Conservation (phyloP, 2,329 filamentous ascomycete genomes). For the Neofusicoccum umdonicola region DNA sequence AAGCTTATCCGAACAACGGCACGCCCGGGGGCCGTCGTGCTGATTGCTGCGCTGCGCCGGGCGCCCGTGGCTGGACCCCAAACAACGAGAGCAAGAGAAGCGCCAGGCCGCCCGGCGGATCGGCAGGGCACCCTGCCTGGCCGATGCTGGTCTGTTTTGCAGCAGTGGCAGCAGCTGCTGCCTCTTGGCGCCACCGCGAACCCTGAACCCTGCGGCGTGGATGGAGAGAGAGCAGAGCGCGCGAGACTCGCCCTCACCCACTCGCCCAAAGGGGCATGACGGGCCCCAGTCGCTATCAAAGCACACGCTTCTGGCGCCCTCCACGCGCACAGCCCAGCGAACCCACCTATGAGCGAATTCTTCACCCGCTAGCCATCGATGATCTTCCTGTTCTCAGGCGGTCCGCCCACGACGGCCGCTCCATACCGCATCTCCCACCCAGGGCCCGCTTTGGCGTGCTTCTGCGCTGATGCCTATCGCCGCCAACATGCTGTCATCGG, state of each 20-base stretch:
- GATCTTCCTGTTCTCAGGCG: conserved; percentile 3
- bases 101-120: not conserved
- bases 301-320: conserved; percentile 6
- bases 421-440: conserved; percentile 1
- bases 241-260: not conserved
- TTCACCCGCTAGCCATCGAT: not conserved
- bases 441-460: conserved; percentile 3
- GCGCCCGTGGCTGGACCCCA: not conserved
- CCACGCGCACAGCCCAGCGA: not conserved
- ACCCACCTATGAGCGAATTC: conserved; percentile 14
- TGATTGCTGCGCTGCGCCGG: not conserved
- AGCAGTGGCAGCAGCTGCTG: not conserved
- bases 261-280: not conserved
- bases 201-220: not conserved
- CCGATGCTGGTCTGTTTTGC: not conserved
- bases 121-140: not conserved
- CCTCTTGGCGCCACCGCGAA: not conserved
- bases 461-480: not conserved
- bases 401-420: not conserved
- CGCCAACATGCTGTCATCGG: conserved; percentile 10
- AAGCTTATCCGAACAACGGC: conserved; percentile 10
- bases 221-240: not conserved
- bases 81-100: not conserved
- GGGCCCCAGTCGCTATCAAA: conserved; percentile 9
- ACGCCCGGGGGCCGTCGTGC: not conserved